Conservation (phyloP, 805 yeast genomes). For the Lachancea lanzarotensis region DNA sequence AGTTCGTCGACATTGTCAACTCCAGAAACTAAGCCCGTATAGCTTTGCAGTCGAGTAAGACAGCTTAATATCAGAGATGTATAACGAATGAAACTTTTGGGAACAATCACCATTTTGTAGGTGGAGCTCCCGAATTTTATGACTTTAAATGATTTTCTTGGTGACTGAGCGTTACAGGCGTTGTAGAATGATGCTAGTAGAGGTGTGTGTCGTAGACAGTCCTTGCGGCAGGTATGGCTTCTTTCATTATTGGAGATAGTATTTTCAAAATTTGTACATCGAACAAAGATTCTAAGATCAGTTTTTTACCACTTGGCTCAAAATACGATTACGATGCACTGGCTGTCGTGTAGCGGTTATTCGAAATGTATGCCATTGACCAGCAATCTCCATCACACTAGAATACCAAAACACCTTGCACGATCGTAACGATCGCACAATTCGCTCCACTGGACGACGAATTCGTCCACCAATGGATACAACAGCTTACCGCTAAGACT, state of each 20-base stretch:
- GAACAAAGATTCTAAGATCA: no score
- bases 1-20: slow-evolving; percentile 91
- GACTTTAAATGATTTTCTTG: neutral
- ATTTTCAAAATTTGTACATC: no score
- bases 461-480: slow-evolving; percentile 65
- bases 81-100: slow-evolving; percentile 4
- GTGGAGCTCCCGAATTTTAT: slow-evolving; percentile 3
- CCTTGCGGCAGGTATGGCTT: no score
- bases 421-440: slow-evolving; percentile 41
- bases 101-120: neutral
- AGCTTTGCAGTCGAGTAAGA: neutral
- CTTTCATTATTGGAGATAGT: no score
- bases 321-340: no score
- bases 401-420: slow-evolving; percentile 71
- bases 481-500: slow-evolving; percentile 73
- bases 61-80: neutral
- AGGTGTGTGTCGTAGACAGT: no score
- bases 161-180: no score
- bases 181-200: no score
- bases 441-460: slow-evolving; percentile 85
- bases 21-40: slow-evolving; percentile 56
- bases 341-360: no score
- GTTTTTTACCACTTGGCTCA: no score
- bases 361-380: no score
- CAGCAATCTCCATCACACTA: no score